Evolutionary conservation across 805 yeast species (phyloP).

Genomic region (Grigorovia humatica): DNA sequence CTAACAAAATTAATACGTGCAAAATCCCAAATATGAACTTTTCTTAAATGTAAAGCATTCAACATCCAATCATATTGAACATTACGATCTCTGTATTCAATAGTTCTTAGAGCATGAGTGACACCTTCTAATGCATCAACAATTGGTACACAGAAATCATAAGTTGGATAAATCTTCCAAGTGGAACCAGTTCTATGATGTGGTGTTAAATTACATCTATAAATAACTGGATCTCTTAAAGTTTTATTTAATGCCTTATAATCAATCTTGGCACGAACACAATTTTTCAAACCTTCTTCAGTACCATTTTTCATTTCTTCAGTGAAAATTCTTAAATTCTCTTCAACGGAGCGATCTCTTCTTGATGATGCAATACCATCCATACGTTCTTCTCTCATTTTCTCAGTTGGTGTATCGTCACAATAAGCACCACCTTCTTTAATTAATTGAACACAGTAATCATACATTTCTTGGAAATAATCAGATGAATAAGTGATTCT

Average conservation of each 20-base stretch:
- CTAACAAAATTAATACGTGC: conserved; percentile 95
- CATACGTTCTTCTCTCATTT: conserved; percentile 98
- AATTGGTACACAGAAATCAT: conserved; percentile 96
- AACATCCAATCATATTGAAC: conserved; percentile 97
- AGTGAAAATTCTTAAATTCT: conserved; percentile 74
- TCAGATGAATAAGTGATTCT: conserved; percentile 80
- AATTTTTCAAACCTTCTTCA: conserved; percentile 82
- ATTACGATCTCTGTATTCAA: conserved; percentile 97
- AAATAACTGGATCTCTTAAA: conserved; percentile 93
- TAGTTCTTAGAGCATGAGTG: conserved; percentile 95
- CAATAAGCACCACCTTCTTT: conserved; percentile 95
- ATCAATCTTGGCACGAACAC: conserved; percentile 95
- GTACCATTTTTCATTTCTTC: conserved; percentile 92
- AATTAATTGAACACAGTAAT: conserved; percentile 73
- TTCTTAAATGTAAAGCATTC: conserved; percentile 68
- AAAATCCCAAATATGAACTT: conserved; percentile 96
- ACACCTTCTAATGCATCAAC: conserved; percentile 96
- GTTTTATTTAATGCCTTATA: conserved; percentile 88
- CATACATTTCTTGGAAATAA: conserved; percentile 87
- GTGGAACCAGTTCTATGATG: conserved; percentile 90
- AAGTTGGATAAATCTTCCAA: conserved; percentile 97
- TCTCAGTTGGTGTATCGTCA: conserved; percentile 90
- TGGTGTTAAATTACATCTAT: conserved; percentile 94
- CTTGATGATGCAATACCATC: conserved; percentile 89
- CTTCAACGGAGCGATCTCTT: conserved; percentile 89